Evolutionary conservation across 495 filamentous ascomycete species (phyloP), one percentile per base, ranked within the genome.

Genomic region (Lineolata rhizophorae): DNA sequence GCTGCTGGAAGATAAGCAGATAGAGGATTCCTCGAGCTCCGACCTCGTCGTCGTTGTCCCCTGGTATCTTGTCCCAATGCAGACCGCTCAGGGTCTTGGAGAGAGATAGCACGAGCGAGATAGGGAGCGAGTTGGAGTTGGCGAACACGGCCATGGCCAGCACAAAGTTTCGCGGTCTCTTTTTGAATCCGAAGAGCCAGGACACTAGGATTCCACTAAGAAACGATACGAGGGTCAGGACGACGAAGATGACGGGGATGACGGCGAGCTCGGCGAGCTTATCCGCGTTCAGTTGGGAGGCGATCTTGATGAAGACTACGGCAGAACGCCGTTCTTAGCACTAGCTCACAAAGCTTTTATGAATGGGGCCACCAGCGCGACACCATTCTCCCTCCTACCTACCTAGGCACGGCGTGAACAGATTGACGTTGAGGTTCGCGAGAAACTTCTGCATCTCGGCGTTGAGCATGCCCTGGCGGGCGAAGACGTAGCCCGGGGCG

Each of bases 331-430:
- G 28, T 12, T 13, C 20, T 9, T 2, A 3, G 19, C 3, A 9
- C 17, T 10, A 4, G 11, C 2, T 5, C 13, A 19, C 22, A 18
- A 31, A 20, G 15, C 13, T n/a, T n/a, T n/a, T n/a, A n/a, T n/a
- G 35, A 31, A 2, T 13, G 26, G 11, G 9, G 20, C 12, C 22
- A 8, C 8, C 22, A 12, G 22, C 8, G 8, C 22, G 22, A 26
- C 22, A 26, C 12, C 8, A 12, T 26, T 26, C 22, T 8, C 10
- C 10, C 6, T 6, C 8, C 6, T 25, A 52, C 79, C 38, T 73
- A 92, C 82, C 90, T 39, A 97, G 68, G 46, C 90, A 95, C 34
- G 87, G 87, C 25, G 87, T 97, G 50, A 97, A 97, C 11, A 97
- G 60, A 42, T 69, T 71, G 28, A 90, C 79, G 48, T 97, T 97